phyloP scores from a whole-genome alignment of 768 basidiomycete genomes.

The Boletus patriciae region DNA sequence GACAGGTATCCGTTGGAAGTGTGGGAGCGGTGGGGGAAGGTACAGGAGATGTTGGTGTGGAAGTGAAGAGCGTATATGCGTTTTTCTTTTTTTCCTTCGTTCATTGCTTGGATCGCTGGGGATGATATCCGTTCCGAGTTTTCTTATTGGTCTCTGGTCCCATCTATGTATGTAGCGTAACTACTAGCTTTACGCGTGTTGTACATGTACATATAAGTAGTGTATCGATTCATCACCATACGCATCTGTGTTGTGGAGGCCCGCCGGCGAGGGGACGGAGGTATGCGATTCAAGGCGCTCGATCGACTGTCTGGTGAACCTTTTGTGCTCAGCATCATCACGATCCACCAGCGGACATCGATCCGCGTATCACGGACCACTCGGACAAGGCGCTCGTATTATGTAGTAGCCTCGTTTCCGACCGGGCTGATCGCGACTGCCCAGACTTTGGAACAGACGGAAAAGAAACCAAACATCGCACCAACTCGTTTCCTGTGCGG shows the following conservation, averaged over 20 bases:
- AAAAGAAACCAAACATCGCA: background rate
- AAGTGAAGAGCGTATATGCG: background rate
- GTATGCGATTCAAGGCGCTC: background rate
- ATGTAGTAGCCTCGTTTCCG: background rate
- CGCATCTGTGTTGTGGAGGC: background rate
- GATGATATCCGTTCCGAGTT: too few species aligned
- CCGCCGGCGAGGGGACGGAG: background rate
- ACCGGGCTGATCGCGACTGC: background rate
- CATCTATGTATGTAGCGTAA: too few species aligned
- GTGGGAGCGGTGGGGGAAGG: slow-evolving; percentile 10
- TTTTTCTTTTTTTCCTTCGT: background rate
- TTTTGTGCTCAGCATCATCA: background rate
- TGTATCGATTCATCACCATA: too few species aligned
- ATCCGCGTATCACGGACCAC: background rate
- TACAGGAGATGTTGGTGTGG: slow-evolving; percentile 10
- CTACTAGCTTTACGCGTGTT: too few species aligned
- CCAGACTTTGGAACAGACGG: background rate
- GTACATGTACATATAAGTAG: too few species aligned
- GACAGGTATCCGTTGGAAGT: slow-evolving; percentile 15
- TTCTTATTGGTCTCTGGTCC: too few species aligned
- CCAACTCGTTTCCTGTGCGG: background rate
- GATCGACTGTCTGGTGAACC: background rate
- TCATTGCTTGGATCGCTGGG: too few species aligned
- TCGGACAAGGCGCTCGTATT: background rate
- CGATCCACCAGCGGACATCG: background rate